phyloP scores from a whole-genome alignment of 352 stramenopile species.

The Phytophthora multivora region DNA sequence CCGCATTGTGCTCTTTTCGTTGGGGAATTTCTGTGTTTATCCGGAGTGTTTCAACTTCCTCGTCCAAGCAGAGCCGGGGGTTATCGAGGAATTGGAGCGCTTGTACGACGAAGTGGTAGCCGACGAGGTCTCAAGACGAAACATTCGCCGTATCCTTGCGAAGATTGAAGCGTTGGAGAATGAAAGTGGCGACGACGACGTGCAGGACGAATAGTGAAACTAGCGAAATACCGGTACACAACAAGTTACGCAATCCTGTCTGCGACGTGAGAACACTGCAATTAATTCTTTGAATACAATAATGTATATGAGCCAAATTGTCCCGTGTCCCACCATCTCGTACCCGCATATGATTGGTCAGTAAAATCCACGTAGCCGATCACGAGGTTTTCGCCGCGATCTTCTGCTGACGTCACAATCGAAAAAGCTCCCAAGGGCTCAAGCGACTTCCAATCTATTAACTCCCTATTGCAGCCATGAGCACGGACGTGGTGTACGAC shows the following conservation, averaged over 20 bases:
- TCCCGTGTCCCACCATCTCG: constrained; percentile 9
- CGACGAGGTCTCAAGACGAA: constrained; percentile 71
- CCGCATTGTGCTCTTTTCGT: constrained; percentile 91
- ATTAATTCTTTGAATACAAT: too few species aligned
- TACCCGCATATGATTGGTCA: neutral
- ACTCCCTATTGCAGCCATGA: constrained; percentile 28
- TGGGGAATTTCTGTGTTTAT: constrained; percentile 91
- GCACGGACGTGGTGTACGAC: constrained; percentile 76
- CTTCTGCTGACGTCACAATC: constrained; percentile 23
- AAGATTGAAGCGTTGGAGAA: constrained; percentile 54
- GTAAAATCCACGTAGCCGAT: constrained; percentile 3
- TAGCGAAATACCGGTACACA: neutral
- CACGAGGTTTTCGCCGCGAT: neutral
- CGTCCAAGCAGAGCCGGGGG: constrained; percentile 38
- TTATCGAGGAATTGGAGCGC: constrained; percentile 48
- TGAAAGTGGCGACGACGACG: neutral
- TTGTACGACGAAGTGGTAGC: constrained; percentile 67
- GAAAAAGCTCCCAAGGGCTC: constrained; percentile 20
- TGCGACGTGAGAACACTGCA: constrained; percentile 1
- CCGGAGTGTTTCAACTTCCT: constrained; percentile 68
- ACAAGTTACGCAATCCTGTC: neutral
- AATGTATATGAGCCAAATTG: too few species aligned
- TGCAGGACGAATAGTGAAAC: neutral
- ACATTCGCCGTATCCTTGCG: constrained; percentile 67
- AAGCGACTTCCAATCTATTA: neutral